Evolutionary conservation across 805 yeast species (phyloP), one percentile per base, ranked within the genome.

Genomic region (Martiniozyma abietophila): DNA sequence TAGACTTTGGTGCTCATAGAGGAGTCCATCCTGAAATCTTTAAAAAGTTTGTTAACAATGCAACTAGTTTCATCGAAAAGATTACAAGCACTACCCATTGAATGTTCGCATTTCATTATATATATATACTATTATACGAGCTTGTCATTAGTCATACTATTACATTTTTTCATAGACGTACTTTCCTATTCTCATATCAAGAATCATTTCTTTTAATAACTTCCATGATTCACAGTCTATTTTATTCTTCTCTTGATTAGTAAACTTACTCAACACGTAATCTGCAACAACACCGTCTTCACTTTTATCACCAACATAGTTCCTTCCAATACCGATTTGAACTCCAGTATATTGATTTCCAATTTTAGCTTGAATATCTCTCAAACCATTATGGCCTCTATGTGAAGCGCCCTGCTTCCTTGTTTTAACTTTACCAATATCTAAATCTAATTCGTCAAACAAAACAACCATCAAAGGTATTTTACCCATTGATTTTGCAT

Each of bases 311-410:
- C 71, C 61, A 5, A 58, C 48, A 6, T 54, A 58, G 1, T 88
- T 80, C 35, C 81, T 62, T 2, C 84, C 94, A 11, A 88, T 80
- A 0, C 96, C 96, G 7, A 86, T 62, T 12, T 80, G 72, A 10
- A 86, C 50, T 32, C 83, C 71, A n/a, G 72, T 65, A 49, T 77
- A 83, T 12, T 62, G 64, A 23, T 64, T 61, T 0, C 78, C 77
- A 24, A 69, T 52, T 16, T 39, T 27, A 5, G 24, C 29, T 28
- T 67, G 68, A 3, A 88, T 67, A 26, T 80, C 71, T 41, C 68
- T 67, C 18, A 88, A 61, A 0, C 96, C 96, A 49, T 84, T 85
- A 48, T 88, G 97, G 0, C 95, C 96, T 29, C 92, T 62, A 11
- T 76, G 65, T 27, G 83, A 71, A 1, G 79, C 64, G 2, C 73